Percentiles rank a stretch among this genome's conserved stretches.
These are phyloP conservation scores for Agapanthus africanus DNA, from an alignment of 106 monocot species.

Conservation along the genomic window DNA sequence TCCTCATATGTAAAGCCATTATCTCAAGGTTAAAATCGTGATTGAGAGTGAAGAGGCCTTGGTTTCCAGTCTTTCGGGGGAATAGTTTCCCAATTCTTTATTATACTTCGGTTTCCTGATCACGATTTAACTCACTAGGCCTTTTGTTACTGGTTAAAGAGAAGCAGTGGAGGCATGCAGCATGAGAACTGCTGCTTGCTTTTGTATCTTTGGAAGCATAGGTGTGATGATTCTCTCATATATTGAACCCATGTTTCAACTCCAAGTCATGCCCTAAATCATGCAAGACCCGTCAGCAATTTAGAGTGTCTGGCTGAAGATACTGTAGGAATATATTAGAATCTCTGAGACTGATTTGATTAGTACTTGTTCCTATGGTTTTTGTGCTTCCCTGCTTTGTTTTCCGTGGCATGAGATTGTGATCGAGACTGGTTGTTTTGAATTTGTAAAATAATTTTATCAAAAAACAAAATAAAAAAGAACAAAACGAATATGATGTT, in stretches of 20 bases:
- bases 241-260: background rate
- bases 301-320: background rate
- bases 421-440: background rate
- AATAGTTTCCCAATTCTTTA: conserved; percentile 1
- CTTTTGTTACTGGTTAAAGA: background rate
- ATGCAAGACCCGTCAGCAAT: too few species aligned
- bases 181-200: background rate
- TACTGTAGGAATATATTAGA: background rate
- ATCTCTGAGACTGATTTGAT: conserved; percentile 1
- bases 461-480: background rate
- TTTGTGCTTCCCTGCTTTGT: conserved; percentile 1
- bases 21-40: too few species aligned
- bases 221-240: background rate
- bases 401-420: too few species aligned
- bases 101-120: background rate
- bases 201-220: background rate
- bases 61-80: too few species aligned
- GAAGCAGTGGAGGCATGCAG: background rate
- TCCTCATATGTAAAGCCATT: too few species aligned
- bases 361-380: background rate
- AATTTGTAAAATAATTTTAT: background rate
- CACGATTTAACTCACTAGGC: background rate
- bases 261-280: conserved; percentile 5
- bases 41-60: too few species aligned
- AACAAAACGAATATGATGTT: too few species aligned